Conservation (phyloP, 441 rosid species). For the Iberis amara region DNA sequence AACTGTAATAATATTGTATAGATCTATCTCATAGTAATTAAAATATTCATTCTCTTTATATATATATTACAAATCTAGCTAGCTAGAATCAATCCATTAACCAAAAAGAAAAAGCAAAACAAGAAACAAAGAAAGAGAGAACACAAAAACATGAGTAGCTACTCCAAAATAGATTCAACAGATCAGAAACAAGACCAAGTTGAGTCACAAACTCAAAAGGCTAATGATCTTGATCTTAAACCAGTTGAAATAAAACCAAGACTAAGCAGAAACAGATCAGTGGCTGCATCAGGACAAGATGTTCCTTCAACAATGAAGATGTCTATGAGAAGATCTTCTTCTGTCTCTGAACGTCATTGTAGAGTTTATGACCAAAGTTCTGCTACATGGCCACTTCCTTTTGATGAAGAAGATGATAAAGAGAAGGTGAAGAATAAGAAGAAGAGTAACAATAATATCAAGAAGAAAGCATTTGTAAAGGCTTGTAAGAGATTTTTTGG, state of each 20-base stretch:
- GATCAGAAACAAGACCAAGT: constrained; percentile 42
- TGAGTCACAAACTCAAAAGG: constrained; percentile 27
- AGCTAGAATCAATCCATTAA: constrained; percentile 4
- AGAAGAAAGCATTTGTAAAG: constrained; percentile 47
- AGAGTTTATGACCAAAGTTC: constrained; percentile 72
- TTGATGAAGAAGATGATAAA: constrained; percentile 21
- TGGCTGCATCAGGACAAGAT: constrained; percentile 41
- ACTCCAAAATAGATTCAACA: constrained; percentile 49
- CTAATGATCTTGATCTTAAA: constrained; percentile 20
- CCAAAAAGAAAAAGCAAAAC: not conserved
- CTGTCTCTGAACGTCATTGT: constrained; percentile 69
- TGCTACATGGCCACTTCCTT: constrained; percentile 38
- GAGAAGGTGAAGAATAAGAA: constrained; percentile 32
- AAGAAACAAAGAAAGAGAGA: constrained; percentile 1
- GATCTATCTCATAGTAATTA: constrained; percentile 20
- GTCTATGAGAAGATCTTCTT: constrained; percentile 71
- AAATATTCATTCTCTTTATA: constrained; percentile 21
- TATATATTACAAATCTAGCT: not conserved
- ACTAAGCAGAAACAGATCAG: constrained; percentile 57
- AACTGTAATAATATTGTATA: constrained; percentile 3
- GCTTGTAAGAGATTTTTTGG: constrained; percentile 78
- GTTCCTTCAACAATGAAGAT: constrained; percentile 41
- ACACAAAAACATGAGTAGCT: constrained; percentile 42
- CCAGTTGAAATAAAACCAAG: constrained; percentile 26
- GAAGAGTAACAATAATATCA: constrained; percentile 36